Conservation (phyloP, 495 filamentous ascomycete genomes). For the Articulospora tetracladia region DNA sequence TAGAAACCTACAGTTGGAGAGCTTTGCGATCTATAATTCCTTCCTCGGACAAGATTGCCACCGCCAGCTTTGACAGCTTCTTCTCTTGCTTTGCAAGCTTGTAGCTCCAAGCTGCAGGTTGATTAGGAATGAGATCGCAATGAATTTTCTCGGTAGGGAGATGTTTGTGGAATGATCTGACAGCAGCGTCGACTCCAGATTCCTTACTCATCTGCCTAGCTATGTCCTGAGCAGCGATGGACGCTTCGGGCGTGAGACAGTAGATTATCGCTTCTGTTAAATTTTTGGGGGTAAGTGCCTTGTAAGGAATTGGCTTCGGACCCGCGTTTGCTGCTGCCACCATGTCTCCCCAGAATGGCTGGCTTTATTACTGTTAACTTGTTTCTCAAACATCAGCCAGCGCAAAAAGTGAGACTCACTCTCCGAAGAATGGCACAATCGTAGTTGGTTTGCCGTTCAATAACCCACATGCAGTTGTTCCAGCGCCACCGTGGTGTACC, state of each 20-base stretch:
- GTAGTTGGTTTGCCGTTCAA: constrained; percentile 51
- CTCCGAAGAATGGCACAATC: constrained; percentile 64
- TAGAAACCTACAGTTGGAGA: neutral
- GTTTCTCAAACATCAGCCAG: neutral
- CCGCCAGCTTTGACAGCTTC: constrained; percentile 11
- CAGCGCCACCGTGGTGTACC: constrained; percentile 63
- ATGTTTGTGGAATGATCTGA: constrained; percentile 17
- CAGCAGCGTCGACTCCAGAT: constrained; percentile 13
- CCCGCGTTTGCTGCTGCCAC: constrained; percentile 45
- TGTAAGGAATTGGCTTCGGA: constrained; percentile 40
- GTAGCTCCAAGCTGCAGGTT: constrained; percentile 15
- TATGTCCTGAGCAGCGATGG: constrained; percentile 6
- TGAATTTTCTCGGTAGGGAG: constrained; percentile 9
- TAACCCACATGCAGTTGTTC: constrained; percentile 64
- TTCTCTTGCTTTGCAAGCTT: constrained; percentile 3
- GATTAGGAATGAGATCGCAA: constrained; percentile 32
- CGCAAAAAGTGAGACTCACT: constrained; percentile 32
- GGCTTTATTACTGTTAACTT: constrained; percentile 21
- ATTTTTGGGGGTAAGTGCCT: constrained; percentile 37
- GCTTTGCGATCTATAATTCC: constrained; percentile 1
- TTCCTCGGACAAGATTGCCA: constrained; percentile 3
- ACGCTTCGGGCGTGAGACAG: constrained; percentile 2
- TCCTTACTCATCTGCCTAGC: constrained; percentile 12
- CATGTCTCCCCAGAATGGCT: constrained; percentile 58
- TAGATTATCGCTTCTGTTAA: constrained; percentile 34